Evolutionary conservation across 495 filamentous ascomycete genomes (phyloP).

Genomic region (Lasiosphaeria ovina): DNA sequence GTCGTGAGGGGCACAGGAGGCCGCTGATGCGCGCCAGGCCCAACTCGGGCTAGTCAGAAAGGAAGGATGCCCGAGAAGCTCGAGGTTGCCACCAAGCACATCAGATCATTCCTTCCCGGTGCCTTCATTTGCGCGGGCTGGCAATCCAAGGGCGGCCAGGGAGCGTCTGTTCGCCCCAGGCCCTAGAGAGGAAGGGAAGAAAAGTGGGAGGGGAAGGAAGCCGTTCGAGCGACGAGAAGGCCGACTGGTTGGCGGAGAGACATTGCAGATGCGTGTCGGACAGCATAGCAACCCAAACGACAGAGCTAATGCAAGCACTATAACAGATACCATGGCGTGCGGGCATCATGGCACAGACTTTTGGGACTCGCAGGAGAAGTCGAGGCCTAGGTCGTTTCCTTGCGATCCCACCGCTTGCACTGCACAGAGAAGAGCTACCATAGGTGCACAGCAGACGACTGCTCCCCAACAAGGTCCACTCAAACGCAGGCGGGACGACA

Average conservation of each 20-base stretch:
- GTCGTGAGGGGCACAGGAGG: constrained; percentile 12
- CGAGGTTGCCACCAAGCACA: not conserved
- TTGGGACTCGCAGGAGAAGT: not conserved
- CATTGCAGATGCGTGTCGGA: not conserved
- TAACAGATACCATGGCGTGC: constrained; percentile 5
- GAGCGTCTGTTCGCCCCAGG: constrained; percentile 13
- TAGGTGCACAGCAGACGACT: too few species aligned
- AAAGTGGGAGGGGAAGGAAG: not conserved
- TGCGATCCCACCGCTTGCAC: not conserved
- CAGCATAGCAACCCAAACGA: constrained; percentile 13
- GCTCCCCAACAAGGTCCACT: too few species aligned
- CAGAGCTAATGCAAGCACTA: constrained; percentile 31
- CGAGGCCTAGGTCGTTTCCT: not conserved
- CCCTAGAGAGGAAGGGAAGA: not conserved
- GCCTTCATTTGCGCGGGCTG: too few species aligned
- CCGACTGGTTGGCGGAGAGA: not conserved
- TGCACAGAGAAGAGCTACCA: too few species aligned
- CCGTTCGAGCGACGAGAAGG: not conserved
- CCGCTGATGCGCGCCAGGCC: constrained; percentile 11
- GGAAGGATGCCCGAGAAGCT: not conserved
- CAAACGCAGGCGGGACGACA: too few species aligned
- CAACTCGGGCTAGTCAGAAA: not conserved
- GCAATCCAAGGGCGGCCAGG: not conserved
- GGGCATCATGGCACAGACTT: not conserved
- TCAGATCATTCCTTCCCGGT: too few species aligned